Conservation (phyloP, 2,329 filamentous ascomycete genomes). For the Cercospora beticola region DNA sequence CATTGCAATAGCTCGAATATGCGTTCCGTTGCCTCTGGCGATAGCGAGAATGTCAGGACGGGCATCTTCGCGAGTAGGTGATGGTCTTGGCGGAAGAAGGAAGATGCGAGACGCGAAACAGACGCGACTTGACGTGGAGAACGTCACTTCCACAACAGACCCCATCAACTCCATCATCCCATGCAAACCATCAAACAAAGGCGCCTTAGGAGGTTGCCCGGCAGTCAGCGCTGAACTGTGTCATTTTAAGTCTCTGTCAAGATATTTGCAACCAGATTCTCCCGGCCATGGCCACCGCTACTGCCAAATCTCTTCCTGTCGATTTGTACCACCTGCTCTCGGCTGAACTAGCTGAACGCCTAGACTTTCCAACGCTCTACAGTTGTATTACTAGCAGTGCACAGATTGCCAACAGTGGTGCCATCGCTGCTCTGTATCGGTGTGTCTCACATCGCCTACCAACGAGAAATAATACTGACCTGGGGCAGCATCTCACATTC, state of each 20-base stretch:
- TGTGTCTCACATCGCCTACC: too few relatives aligned
- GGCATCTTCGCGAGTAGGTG: slow-evolving; percentile 40
- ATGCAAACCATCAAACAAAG: not conserved
- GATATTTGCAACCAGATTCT: not conserved
- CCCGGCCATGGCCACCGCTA: slow-evolving; percentile 16
- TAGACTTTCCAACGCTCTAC: slow-evolving; percentile 62
- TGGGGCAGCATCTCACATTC: slow-evolving; percentile 39
- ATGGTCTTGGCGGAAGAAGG: slow-evolving; percentile 1
- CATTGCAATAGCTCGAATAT: slow-evolving; percentile 73
- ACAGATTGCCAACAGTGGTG: slow-evolving; percentile 56
- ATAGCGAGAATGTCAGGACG: slow-evolving; percentile 68
- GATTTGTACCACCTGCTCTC: slow-evolving; percentile 64
- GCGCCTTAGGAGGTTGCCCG: not conserved
- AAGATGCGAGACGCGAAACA: slow-evolving; percentile 4
- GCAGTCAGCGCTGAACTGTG: not conserved
- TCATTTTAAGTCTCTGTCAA: not conserved
- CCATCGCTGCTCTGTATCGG: slow-evolving; percentile 57
- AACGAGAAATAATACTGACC: too few relatives aligned
- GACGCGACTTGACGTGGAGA: slow-evolving; percentile 12
- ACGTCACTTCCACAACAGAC: slow-evolving; percentile 14
- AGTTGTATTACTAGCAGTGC: slow-evolving; percentile 57
- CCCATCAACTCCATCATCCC: slow-evolving; percentile 5
- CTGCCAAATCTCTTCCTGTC: slow-evolving; percentile 46
- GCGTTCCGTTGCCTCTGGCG: slow-evolving; percentile 67
- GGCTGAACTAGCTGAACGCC: slow-evolving; percentile 55